A percentile compares a stretch with the other conserved stretches of the same genome.
Conservation (phyloP, 495 filamentous ascomycete species). For the Terfezia boudieri region DNA sequence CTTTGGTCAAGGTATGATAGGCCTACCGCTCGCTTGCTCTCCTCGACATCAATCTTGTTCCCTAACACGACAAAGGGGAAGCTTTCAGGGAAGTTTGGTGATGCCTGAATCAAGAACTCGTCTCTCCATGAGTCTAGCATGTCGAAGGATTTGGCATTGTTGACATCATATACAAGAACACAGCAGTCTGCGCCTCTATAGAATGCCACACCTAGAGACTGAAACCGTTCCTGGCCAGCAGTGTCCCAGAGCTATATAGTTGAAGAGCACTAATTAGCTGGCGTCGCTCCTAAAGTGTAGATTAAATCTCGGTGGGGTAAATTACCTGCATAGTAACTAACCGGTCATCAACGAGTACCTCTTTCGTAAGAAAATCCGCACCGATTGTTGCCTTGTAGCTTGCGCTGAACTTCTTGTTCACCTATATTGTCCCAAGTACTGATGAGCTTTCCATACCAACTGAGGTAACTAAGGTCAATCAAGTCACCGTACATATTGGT, state of each 20-base stretch:
- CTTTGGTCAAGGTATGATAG: background rate
- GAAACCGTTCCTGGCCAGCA: conserved; percentile 91
- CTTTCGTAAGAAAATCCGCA: conserved; percentile 94
- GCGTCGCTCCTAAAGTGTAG: background rate
- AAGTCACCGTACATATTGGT: conserved; percentile 79
- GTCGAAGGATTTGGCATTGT: conserved; percentile 97
- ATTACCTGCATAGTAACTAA: conserved; percentile 93
- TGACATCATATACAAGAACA: conserved; percentile 95
- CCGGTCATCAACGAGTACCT: conserved; percentile 91
- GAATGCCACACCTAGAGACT: conserved; percentile 93
- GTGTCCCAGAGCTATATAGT: conserved; percentile 77
- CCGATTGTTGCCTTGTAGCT: conserved; percentile 99
- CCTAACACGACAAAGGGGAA: conserved; percentile 93
- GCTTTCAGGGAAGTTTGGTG: conserved; percentile 84
- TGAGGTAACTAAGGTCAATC: background rate
- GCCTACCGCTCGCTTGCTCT: conserved; percentile 76
- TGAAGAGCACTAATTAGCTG: background rate
- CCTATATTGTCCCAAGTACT: conserved; percentile 29
- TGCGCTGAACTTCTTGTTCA: conserved; percentile 99
- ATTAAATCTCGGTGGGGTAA: background rate
- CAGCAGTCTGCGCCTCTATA: conserved; percentile 98
- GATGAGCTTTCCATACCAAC: background rate
- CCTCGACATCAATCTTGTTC: conserved; percentile 98
- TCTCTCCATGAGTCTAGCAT: conserved; percentile 96
- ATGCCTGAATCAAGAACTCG: conserved; percentile 95